These are phyloP conservation scores for Rhynchosporium agropyri DNA, from an alignment of 2,329 filamentous ascomycete species.

Conservation along the genomic window DNA sequence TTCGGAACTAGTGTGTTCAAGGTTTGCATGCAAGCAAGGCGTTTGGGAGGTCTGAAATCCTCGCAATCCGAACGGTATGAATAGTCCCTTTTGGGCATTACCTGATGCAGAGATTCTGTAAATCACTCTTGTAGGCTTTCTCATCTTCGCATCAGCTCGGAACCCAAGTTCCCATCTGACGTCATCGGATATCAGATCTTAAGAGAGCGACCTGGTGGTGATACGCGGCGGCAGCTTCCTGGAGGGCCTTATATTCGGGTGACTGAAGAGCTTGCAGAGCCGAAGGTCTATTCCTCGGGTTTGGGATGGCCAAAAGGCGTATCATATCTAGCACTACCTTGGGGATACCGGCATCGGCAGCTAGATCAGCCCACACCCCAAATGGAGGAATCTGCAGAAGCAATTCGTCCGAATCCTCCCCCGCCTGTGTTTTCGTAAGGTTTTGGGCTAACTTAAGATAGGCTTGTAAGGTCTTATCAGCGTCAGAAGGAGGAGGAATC, in stretches of 20 bases:
- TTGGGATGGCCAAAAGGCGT: slow-evolving; percentile 25
- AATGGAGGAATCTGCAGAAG: slow-evolving; percentile 28
- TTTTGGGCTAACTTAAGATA: slow-evolving; percentile 28
- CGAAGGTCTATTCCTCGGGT: slow-evolving; percentile 27
- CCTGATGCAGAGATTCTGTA: neutral
- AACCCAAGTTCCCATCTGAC: neutral
- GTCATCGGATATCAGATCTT: slow-evolving; percentile 1
- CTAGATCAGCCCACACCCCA: slow-evolving; percentile 27
- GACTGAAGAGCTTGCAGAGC: slow-evolving; percentile 28
- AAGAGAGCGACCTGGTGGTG: neutral
- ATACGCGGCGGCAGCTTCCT: slow-evolving; percentile 1
- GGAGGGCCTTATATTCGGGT: slow-evolving; percentile 15
- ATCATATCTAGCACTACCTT: slow-evolving; percentile 28
- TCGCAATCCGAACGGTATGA: neutral
- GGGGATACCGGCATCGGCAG: slow-evolving; percentile 24
- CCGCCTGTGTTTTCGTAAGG: slow-evolving; percentile 24
- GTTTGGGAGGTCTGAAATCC: neutral
- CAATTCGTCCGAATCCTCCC: slow-evolving; percentile 24
- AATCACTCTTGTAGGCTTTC: neutral
- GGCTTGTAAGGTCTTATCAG: slow-evolving; percentile 23
- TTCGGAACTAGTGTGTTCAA: neutral
- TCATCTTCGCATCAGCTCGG: neutral
- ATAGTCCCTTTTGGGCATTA: neutral
- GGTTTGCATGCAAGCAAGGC: neutral
- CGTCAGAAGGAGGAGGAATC: slow-evolving; percentile 27